Evolutionary conservation across 371 early-diverging fungal species (phyloP).

Genomic region (Lichtheimia ornata): DNA sequence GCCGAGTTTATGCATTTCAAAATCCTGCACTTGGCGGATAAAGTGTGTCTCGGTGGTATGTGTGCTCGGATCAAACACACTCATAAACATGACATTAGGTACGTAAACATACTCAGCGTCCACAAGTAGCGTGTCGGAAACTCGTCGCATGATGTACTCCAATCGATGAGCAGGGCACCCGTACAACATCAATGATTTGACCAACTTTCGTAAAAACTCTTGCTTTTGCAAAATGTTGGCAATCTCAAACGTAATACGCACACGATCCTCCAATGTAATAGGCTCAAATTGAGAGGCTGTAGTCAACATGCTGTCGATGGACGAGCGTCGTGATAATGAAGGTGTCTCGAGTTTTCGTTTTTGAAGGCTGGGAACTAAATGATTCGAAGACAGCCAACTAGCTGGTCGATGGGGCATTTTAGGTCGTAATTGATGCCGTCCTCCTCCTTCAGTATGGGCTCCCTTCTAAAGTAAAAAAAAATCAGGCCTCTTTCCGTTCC

Average conservation of each 20-base stretch:
- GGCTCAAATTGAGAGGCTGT: slow-evolving; percentile 54
- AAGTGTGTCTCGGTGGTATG: slow-evolving; percentile 81
- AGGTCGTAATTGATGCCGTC: slow-evolving; percentile 19
- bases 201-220: slow-evolving; percentile 58
- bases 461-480: too few relatives aligned
- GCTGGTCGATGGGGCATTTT: slow-evolving; percentile 34
- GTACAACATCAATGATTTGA: slow-evolving; percentile 56
- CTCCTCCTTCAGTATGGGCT: too few relatives aligned
- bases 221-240: slow-evolving; percentile 65
- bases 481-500: slow-evolving; percentile 11
- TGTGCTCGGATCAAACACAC: slow-evolving; percentile 73
- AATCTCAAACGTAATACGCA: slow-evolving; percentile 60
- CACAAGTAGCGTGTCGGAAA: slow-evolving; percentile 60
- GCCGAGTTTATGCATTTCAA: slow-evolving; percentile 71
- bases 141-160: slow-evolving; percentile 53
- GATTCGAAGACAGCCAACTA: slow-evolving; percentile 45
- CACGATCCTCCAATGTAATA: slow-evolving; percentile 56
- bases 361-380: slow-evolving; percentile 46
- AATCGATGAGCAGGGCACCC: slow-evolving; percentile 65
- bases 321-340: slow-evolving; percentile 34
- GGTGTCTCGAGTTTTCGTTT: slow-evolving; percentile 31
- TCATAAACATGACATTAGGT: slow-evolving; percentile 74
- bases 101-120: slow-evolving; percentile 70
- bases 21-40: slow-evolving; percentile 58
- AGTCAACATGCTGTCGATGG: slow-evolving; percentile 45